Percentiles rank a stretch among this genome's conserved stretches.
Evolutionary conservation across 305 asterid genomes (phyloP).

Genomic region (Fraxinus nigra): DNA sequence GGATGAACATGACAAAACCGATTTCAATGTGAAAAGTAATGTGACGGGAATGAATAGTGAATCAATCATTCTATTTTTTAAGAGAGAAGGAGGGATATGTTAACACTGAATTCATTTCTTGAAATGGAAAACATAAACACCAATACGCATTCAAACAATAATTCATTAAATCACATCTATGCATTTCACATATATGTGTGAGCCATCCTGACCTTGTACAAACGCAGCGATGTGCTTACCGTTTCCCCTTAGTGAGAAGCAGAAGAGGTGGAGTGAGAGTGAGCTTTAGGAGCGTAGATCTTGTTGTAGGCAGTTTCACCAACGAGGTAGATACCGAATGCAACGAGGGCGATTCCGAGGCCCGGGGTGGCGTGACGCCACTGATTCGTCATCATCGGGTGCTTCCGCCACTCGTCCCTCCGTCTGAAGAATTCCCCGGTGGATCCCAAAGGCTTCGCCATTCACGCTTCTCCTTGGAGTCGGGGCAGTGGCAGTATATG

Average conservation of each 20-base stretch:
- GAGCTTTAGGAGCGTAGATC: slow-evolving; percentile 71
- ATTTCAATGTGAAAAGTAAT: no score
- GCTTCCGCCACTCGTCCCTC: slow-evolving; percentile 38
- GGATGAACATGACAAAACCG: no score
- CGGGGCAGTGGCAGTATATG: neutral
- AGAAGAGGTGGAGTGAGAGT: slow-evolving; percentile 43
- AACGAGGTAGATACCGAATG: slow-evolving; percentile 73
- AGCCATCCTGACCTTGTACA: neutral
- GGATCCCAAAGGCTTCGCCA: slow-evolving; percentile 61
- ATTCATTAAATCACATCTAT: neutral
- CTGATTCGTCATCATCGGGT: neutral
- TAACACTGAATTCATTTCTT: neutral
- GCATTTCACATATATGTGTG: neutral
- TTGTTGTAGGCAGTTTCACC: slow-evolving; percentile 72
- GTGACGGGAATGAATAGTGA: no score
- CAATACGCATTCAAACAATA: neutral
- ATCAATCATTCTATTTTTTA: no score
- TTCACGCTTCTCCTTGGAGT: neutral
- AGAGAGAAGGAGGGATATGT: no score
- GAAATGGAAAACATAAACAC: neutral
- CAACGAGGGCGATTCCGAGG: slow-evolving; percentile 72
- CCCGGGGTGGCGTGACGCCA: slow-evolving; percentile 89
- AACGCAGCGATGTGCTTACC: neutral
- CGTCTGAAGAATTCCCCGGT: slow-evolving; percentile 90
- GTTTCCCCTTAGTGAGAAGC: slow-evolving; percentile 46